Conservation (phyloP, 768 basidiomycete genomes). For the Mycena venus region DNA sequence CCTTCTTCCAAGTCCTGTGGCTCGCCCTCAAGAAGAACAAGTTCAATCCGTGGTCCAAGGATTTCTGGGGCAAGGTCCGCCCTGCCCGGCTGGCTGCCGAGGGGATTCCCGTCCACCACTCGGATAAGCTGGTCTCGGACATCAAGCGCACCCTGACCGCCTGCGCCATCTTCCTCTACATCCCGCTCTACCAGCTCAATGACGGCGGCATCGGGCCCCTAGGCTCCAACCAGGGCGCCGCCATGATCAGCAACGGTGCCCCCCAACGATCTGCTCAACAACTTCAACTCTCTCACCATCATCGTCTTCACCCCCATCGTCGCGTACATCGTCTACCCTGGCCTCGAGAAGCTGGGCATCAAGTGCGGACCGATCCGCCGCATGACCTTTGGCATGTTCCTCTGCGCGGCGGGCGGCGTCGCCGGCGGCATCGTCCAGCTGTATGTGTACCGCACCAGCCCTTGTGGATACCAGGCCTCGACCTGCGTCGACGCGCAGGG, state of each 20-base stretch:
- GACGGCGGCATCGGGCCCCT: background rate
- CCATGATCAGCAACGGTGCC: background rate
- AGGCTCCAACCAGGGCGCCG: background rate
- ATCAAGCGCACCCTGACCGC: background rate
- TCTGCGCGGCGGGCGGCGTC: background rate
- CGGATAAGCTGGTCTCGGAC: background rate
- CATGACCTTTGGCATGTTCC: background rate
- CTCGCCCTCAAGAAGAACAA: constrained; percentile 2
- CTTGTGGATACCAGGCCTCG: background rate
- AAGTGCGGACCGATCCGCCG: background rate
- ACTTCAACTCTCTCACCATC: background rate
- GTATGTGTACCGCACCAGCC: background rate
- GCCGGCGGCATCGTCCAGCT: background rate
- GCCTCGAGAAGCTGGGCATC: background rate
- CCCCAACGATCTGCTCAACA: constrained; percentile 6
- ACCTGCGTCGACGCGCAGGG: background rate
- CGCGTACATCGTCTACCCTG: background rate
- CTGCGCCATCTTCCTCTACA: background rate
- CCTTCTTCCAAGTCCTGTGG: background rate
- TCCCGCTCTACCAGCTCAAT: background rate
- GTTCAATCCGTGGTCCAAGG: background rate
- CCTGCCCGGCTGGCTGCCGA: background rate
- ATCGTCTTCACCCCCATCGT: background rate
- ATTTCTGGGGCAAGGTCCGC: constrained; percentile 2
- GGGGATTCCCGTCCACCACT: background rate